These are phyloP conservation scores for Agrocybe pediades DNA, from an alignment of 768 basidiomycete genomes.

Conservation along the genomic window DNA sequence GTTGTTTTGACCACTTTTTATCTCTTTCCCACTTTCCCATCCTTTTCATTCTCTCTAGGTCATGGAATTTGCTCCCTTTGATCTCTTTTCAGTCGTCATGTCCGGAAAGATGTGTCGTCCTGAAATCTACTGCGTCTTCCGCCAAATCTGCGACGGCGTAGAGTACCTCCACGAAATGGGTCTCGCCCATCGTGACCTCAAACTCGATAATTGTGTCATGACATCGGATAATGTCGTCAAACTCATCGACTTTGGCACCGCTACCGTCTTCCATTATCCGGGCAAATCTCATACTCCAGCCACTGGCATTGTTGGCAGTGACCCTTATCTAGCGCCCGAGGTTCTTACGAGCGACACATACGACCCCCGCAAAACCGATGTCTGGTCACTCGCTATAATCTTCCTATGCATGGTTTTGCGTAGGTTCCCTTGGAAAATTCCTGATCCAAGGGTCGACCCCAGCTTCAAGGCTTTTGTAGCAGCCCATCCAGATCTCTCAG, in stretches of 20 bases:
- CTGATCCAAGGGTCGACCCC: slow-evolving; percentile 90
- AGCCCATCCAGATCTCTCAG: slow-evolving; percentile 85
- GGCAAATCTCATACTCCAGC: slow-evolving; percentile 82
- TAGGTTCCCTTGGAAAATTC: slow-evolving; percentile 98
- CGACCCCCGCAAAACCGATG: slow-evolving; percentile 97
- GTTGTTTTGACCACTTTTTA: neutral
- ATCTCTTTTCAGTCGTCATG: slow-evolving; percentile 99
- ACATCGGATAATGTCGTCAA: slow-evolving; percentile 94
- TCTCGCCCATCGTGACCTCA: slow-evolving; percentile 97
- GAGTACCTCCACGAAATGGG: slow-evolving; percentile 98
- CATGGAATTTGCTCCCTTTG: slow-evolving; percentile 99
- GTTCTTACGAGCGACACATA: slow-evolving; percentile 81
- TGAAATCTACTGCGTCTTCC: slow-evolving; percentile 98
- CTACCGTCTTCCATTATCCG: slow-evolving; percentile 99
- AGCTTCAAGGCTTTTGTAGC: slow-evolving; percentile 91
- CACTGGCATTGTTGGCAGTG: slow-evolving; percentile 92
- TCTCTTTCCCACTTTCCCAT: slow-evolving; percentile 12
- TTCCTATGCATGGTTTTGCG: slow-evolving; percentile 99
- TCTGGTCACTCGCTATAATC: slow-evolving; percentile 98
- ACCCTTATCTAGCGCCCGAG: slow-evolving; percentile 98
- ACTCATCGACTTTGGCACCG: slow-evolving; percentile 99
- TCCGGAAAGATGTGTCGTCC: slow-evolving; percentile 98
- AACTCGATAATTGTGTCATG: slow-evolving; percentile 99
- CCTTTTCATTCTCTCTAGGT: slow-evolving; percentile 51
- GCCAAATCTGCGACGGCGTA: slow-evolving; percentile 97